These are phyloP conservation scores for Podospora didyma DNA, from an alignment of 495 filamentous ascomycete genomes.

Conservation along the genomic window DNA sequence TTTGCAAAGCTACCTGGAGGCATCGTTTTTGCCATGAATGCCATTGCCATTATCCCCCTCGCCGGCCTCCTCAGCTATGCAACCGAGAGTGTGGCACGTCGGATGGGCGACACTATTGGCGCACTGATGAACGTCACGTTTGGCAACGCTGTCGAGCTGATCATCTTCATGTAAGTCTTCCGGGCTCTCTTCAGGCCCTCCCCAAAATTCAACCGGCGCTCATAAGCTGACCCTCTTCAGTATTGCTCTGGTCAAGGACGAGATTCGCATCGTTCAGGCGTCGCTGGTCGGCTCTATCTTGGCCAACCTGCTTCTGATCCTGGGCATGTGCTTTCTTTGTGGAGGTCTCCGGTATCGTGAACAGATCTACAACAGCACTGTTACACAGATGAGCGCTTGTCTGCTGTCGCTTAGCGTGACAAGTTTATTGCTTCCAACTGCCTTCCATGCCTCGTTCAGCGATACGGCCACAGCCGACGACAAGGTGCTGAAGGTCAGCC, in stretches of 20 bases:
- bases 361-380: conserved; percentile 89
- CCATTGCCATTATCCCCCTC: conserved; percentile 78
- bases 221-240: conserved; percentile 3
- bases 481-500: conserved; percentile 72
- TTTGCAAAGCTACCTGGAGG: conserved; percentile 7
- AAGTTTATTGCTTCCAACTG: conserved; percentile 66
- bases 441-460: conserved; percentile 78
- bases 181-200: no score
- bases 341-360: conserved; percentile 82
- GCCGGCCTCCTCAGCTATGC: conserved; percentile 75
- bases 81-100: conserved; percentile 75
- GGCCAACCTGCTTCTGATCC: conserved; percentile 78
- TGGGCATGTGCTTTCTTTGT: conserved; percentile 84
- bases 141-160: conserved; percentile 76
- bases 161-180: conserved; percentile 57
- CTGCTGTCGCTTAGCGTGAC: conserved; percentile 80
- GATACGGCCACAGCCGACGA: conserved; percentile 54
- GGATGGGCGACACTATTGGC: conserved; percentile 75
- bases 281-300: conserved; percentile 85
- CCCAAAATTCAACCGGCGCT: no score
- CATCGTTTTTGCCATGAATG: conserved; percentile 72
- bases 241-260: conserved; percentile 47
- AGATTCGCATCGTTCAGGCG: conserved; percentile 85
- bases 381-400: conserved; percentile 92
- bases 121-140: conserved; percentile 84